A percentile compares a stretch with the other conserved stretches of the same genome.
phyloP scores from a whole-genome alignment of 2,329 filamentous ascomycete species.

The Fusarium phyllophilum region DNA sequence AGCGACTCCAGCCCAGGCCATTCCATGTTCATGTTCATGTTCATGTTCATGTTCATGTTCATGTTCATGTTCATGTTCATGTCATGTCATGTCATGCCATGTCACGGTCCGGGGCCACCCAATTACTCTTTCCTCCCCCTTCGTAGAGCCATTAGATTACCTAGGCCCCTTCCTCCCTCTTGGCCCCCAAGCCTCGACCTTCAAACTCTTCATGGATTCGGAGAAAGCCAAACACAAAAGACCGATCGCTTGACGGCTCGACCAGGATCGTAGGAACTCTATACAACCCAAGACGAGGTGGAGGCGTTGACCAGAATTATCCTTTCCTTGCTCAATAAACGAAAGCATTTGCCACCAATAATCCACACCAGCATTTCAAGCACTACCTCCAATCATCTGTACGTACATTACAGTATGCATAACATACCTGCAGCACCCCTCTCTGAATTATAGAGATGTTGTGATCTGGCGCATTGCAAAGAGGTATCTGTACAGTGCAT shows the following conservation, averaged over 20 bases:
- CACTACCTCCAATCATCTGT: slow-evolving; percentile 37
- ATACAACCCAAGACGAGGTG: slow-evolving; percentile 20
- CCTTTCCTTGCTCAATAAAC: slow-evolving; percentile 20
- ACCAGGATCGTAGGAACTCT: slow-evolving; percentile 26
- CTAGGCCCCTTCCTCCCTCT: slow-evolving; percentile 19
- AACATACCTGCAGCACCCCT: slow-evolving; percentile 50
- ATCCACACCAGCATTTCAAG: slow-evolving; percentile 15
- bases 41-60: too few relatives aligned
- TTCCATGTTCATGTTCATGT: not conserved
- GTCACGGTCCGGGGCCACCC: not conserved
- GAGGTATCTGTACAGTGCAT: slow-evolving; percentile 11
- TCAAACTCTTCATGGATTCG: not conserved
- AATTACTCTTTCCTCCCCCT: slow-evolving; percentile 41
- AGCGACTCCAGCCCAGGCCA: slow-evolving; percentile 4
- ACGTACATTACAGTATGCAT: slow-evolving; percentile 52
- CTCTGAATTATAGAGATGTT: slow-evolving; percentile 25
- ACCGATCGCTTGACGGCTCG: slow-evolving; percentile 4
- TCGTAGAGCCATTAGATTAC: slow-evolving; percentile 19
- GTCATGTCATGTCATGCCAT: not conserved
- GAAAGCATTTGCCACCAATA: slow-evolving; percentile 32
- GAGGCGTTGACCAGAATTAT: slow-evolving; percentile 29
- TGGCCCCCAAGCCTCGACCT: slow-evolving; percentile 7
- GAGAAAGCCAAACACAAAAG: not conserved
- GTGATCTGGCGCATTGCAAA: slow-evolving; percentile 25
- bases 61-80: too few relatives aligned